These are phyloP conservation scores for Eimeria tenella DNA, from an alignment of 169 alveolate genomes.

Conservation along the genomic window DNA sequence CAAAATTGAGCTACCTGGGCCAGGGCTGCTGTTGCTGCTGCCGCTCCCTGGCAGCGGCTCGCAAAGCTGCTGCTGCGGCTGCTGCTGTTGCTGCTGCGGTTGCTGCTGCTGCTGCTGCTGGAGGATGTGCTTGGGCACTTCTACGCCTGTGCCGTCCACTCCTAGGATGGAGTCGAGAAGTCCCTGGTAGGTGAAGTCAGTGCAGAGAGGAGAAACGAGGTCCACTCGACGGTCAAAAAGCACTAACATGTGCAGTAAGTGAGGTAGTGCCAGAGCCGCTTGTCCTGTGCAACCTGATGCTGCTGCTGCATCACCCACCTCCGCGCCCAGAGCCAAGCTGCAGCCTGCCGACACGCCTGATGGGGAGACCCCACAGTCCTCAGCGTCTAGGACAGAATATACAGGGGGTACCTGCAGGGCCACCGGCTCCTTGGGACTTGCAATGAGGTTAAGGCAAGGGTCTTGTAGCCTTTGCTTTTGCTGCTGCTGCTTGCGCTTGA, in stretches of 20 bases:
- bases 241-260: constrained; percentile 78
- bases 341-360: neutral
- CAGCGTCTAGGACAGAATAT: constrained; percentile 28
- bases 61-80: neutral
- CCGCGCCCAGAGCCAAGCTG: neutral
- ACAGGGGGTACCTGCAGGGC: constrained; percentile 36
- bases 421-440: neutral
- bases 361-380: neutral
- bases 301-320: neutral
- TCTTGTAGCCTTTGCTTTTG: constrained; percentile 42
- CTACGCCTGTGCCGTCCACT: constrained; percentile 84
- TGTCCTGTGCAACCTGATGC: neutral
- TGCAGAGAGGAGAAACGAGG: constrained; percentile 87
- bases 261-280: neutral
- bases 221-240: constrained; percentile 88
- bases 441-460: neutral
- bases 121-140: constrained; percentile 82
- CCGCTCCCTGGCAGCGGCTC: neutral
- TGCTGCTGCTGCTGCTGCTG: constrained; percentile 75
- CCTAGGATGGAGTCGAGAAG: constrained; percentile 85
- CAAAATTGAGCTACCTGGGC: neutral
- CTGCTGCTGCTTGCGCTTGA: constrained; percentile 69
- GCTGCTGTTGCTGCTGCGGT: neutral
- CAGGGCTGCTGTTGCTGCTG: neutral
- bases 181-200: constrained; percentile 90